phyloP scores from a whole-genome alignment of 2,329 filamentous ascomycete genomes.

The Trichoderma sp. region DNA sequence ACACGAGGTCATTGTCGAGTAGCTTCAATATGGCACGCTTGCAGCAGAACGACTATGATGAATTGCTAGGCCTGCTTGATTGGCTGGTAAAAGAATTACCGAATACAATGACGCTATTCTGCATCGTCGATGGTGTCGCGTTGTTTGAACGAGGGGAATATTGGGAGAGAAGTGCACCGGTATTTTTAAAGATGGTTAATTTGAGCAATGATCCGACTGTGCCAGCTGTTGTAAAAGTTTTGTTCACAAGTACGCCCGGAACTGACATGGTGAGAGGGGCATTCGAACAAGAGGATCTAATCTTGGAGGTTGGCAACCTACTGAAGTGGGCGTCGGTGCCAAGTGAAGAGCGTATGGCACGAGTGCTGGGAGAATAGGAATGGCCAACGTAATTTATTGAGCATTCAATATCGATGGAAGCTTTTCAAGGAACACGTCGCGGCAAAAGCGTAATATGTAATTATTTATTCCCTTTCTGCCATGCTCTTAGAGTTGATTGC shows the following conservation, averaged over 20 bases:
- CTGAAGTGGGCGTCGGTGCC: slow-evolving; percentile 14
- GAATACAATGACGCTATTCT: neutral
- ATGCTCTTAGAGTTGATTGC: neutral
- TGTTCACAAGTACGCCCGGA: slow-evolving; percentile 26
- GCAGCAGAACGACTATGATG: neutral
- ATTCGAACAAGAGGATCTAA: slow-evolving; percentile 24
- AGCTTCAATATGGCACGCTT: neutral
- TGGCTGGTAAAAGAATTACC: neutral
- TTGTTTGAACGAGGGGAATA: neutral
- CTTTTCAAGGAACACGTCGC: too few relatives aligned
- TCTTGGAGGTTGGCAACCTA: slow-evolving; percentile 23
- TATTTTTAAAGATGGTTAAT: neutral
- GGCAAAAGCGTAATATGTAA: fast-evolving
- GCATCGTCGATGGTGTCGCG: neutral
- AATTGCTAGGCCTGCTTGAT: neutral
- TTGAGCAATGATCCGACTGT: neutral
- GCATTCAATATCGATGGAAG: neutral
- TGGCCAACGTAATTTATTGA: neutral
- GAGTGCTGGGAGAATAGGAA: neutral
- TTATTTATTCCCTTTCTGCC: neutral
- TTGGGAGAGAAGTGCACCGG: neutral
- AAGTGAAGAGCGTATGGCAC: neutral
- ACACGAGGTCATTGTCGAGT: neutral
- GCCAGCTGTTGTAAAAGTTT: slow-evolving; percentile 19
- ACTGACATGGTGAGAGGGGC: slow-evolving; percentile 6